phyloP scores from a whole-genome alignment of 169 alveolate genomes.

The Plasmodium blacklocki region DNA sequence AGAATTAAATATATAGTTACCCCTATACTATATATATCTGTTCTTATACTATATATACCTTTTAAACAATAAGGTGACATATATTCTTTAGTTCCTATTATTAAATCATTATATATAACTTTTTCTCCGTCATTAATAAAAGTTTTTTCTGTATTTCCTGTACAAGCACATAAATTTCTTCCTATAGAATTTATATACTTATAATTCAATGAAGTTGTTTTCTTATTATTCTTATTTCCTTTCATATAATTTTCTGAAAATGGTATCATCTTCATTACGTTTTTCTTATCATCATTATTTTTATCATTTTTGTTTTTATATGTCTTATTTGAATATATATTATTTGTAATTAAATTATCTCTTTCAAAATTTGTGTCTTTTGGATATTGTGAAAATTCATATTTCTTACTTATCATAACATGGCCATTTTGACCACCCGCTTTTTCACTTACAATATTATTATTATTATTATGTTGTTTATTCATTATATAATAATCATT shows the following conservation, averaged over 20 bases:
- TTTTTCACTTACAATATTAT: no score
- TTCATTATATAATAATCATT: no score
- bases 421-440: no score
- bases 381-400: no score
- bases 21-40: conserved; percentile 68
- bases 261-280: conserved; percentile 11
- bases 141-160: conserved; percentile 52
- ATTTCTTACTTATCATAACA: no score
- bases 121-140: conserved; percentile 56
- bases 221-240: conserved; percentile 25
- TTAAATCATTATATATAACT: conserved; percentile 43
- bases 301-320: conserved; percentile 5
- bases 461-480: no score
- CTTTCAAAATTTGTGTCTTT: background rate
- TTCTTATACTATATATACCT: conserved; percentile 59
- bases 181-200: conserved; percentile 23
- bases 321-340: conserved; percentile 27
- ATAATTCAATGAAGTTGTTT: conserved; percentile 30
- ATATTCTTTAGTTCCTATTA: conserved; percentile 69
- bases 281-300: conserved; percentile 29
- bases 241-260: conserved; percentile 29
- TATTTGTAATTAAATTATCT: conserved; percentile 5
- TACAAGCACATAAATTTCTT: conserved; percentile 16
- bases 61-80: conserved; percentile 67
- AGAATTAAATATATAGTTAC: conserved; percentile 66